Conservation (phyloP, 2,329 filamentous ascomycete species). For the Claviceps sp. region DNA sequence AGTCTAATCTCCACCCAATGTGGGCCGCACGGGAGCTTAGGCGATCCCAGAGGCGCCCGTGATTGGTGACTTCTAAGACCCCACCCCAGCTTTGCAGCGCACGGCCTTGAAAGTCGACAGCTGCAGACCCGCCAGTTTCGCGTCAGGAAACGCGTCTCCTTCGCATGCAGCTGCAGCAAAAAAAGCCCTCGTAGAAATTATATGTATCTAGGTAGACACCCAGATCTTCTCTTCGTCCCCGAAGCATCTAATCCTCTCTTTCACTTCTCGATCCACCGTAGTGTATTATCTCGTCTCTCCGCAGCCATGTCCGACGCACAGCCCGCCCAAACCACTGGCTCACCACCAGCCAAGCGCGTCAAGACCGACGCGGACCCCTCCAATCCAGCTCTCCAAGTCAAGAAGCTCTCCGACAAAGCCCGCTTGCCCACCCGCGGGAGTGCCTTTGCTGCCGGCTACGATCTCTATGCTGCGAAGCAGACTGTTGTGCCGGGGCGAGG, state of each 20-base stretch:
- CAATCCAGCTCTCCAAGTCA: constrained; percentile 60
- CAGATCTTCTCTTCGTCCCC: neutral
- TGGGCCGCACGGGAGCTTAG: too few relatives aligned
- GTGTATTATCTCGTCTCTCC: too few relatives aligned
- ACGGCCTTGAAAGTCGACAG: too few relatives aligned
- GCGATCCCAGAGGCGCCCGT: too few relatives aligned
- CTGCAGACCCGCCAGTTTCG: neutral
- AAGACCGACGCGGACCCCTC: constrained; percentile 37
- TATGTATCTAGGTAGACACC: neutral
- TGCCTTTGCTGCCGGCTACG: constrained; percentile 83
- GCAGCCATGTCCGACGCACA: neutral
- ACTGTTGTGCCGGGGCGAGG: constrained; percentile 68
- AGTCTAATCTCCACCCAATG: too few relatives aligned
- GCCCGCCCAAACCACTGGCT: constrained; percentile 36
- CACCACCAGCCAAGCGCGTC: constrained; percentile 67
- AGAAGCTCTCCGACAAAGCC: constrained; percentile 74
- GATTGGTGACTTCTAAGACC: too few relatives aligned
- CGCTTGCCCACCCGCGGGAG: constrained; percentile 77
- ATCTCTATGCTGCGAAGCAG: constrained; percentile 69
- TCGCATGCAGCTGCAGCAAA: neutral
- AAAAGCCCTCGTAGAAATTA: neutral
- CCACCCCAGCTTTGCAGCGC: too few relatives aligned
- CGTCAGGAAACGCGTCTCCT: neutral
- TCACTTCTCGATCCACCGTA: neutral
- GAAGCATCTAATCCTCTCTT: neutral